Evolutionary conservation across 768 basidiomycete genomes (phyloP), one percentile per base, ranked within the genome.

Genomic region (Cystobasidium onofrii): DNA sequence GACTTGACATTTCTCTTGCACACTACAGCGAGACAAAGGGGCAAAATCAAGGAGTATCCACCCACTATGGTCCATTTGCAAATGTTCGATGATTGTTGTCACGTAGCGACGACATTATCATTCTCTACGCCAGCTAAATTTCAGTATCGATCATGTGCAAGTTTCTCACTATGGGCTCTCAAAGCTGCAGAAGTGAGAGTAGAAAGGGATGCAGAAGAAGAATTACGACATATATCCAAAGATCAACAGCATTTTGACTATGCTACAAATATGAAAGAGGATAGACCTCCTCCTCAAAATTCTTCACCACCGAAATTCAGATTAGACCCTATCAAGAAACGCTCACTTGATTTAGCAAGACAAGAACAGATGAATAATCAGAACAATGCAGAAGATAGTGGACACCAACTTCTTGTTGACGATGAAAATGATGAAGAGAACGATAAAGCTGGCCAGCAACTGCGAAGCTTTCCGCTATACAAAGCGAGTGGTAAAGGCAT

Each of bases 131-230:
- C 81, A 10, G 81, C 83, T 44, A 80, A 75, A 52, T 72, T 34
- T 34, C 77, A 79, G n/a, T 83, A 81, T 77, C 79, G 83, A 18
- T 80, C 82, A 0, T 82, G 83, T 52, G 80, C 83, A 3, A 78
- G 78, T 17, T 84, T 83, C 73, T 79, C 79, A 23, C 76, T 81
- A 55, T 82, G 76, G 54, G 80, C 81, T 39, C 81, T 82, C 2
- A 77, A 80, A 20, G 76, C 79, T 0, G 77, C 43, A 39, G 41
- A 64, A 41, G 41, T 43, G 23, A 65, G 46, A 18, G 4, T 25
- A 29, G 43, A 31, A 46, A 25, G 34, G 23, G 52, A 63, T 25
- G 46, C 34, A 13, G 31, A 69, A 52, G 27, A 25, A 31, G 66
- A 69, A 3, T 36, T 69, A 4, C 27, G 10, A 2, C 3, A 54